These are phyloP conservation scores for Acanthamoeba sp. DNA, from an alignment of 208 protist genomes.

Conservation along the genomic window DNA sequence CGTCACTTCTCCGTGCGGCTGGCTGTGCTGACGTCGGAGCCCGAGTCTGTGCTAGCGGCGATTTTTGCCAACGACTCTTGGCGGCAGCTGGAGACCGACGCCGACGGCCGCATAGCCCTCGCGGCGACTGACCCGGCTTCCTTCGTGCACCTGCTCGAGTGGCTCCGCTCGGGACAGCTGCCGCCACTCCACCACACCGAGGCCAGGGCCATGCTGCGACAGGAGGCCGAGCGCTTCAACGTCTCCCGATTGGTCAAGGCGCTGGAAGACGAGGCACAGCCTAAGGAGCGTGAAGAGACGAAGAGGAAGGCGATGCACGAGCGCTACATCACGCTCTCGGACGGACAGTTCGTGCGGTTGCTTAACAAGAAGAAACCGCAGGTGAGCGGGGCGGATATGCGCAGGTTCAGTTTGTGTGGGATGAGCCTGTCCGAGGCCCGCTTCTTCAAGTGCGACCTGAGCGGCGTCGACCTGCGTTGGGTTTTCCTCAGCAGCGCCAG, in stretches of 20 bases:
- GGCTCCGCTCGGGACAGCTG: not conserved
- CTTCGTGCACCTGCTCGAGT: not conserved
- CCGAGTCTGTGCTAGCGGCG: not conserved
- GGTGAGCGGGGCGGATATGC: not conserved
- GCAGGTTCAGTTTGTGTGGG: not conserved
- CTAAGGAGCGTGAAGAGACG: not conserved
- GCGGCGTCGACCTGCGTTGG: not conserved
- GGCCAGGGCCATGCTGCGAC: not conserved
- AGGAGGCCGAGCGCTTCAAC: not conserved
- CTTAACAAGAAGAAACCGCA: not conserved
- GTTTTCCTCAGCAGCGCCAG: not conserved
- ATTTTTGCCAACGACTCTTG: not conserved
- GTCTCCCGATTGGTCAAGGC: not conserved
- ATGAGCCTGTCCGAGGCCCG: not conserved
- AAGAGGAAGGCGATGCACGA: not conserved
- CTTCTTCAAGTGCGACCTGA: slow-evolving; percentile 7
- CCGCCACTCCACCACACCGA: not conserved
- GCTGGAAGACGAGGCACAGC: not conserved
- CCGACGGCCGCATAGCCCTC: not conserved
- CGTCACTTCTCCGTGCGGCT: not conserved
- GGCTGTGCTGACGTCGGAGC: not conserved
- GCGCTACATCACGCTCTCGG: not conserved
- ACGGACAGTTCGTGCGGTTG: not conserved
- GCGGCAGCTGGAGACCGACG: not conserved
- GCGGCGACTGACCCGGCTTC: not conserved